A percentile compares a stretch with the other conserved stretches of the same genome.
These are phyloP conservation scores for Nicotiana knightiana DNA, from an alignment of 257 asterid species.

Conservation along the genomic window DNA sequence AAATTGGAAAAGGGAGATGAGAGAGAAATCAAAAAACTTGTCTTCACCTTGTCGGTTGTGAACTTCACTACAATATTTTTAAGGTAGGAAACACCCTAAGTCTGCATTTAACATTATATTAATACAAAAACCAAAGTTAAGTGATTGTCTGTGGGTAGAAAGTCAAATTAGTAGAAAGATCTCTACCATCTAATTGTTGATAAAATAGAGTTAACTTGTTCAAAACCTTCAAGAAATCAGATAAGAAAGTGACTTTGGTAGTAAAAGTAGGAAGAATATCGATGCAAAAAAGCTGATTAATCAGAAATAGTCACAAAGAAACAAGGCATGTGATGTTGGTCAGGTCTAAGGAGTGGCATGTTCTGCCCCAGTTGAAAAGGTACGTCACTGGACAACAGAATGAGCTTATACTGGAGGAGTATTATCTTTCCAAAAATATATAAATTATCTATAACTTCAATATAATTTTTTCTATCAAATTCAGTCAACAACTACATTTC, in stretches of 20 bases:
- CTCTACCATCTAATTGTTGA: not conserved
- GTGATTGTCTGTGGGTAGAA: not conserved
- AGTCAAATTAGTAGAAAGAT: not conserved
- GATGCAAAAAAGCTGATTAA: not conserved
- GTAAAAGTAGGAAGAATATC: not conserved
- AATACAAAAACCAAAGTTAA: not conserved
- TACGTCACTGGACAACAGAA: not conserved
- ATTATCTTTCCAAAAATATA: no score
- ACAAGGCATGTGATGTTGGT: constrained; percentile 9
- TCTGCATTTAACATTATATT: not conserved
- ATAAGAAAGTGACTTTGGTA: not conserved
- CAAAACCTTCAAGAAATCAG: not conserved
- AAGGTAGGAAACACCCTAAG: no score
- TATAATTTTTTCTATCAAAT: no score
- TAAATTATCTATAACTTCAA: no score
- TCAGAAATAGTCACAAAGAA: not conserved
- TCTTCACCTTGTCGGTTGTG: no score
- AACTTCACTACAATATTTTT: no score
- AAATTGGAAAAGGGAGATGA: no score
- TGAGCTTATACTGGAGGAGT: no score
- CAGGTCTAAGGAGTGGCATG: not conserved
- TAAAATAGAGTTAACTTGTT: not conserved
- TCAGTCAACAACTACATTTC: no score
- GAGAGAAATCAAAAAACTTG: no score
- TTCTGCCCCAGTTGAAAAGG: not conserved